Evolutionary conservation across 768 basidiomycete species (phyloP), one percentile per base, ranked within the genome.

Genomic region (Russula olivacea): DNA sequence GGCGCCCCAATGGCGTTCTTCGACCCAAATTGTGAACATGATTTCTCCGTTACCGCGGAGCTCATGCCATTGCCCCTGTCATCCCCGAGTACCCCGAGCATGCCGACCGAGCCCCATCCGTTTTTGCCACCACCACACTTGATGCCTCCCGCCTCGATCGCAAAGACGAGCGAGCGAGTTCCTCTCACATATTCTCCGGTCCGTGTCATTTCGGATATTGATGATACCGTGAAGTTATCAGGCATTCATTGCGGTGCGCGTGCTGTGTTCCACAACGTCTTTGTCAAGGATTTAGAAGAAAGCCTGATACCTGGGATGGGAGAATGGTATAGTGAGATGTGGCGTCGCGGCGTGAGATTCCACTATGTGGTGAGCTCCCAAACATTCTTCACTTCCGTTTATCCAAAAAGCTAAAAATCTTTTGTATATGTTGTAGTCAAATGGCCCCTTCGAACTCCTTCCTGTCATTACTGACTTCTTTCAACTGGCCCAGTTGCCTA

Each of bases 161-260:
- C 70, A 10, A 63, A 59, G 1, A 51, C 72, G 2, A 54, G 67
- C 5, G 69, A 75, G 12, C 54, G 64, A 1, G 64, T 77, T 4
- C 73, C 76, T 25, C 78, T 92, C 40, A 82, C 87, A 0, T 76
- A 85, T 68, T 81, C 82, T 2, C 80, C 81, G 2, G 74, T 95
- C 15, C 85, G 91, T 19, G 82, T 96, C 59, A 87, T 98, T 15
- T 95, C 93, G 9, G 95, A 98, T 69, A 88, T 98, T 48, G 95
- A 98, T 70, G 95, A 98, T 74, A 98, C 95, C 0, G 80, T 97
- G 61, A 95, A 95, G 70, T 71, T 80, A 28, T 87, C 93, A 0
- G 85, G 87, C 51, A 80, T 99, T n/a, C 69, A 88, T 6, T 77
- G 79, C 3, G 96, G 96, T 0, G 86, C 92, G 0, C 81, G 93